Evolutionary conservation across 805 yeast genomes (phyloP), one percentile per base, ranked within the genome.

Genomic region (Crinitomyces ghanaensis): DNA sequence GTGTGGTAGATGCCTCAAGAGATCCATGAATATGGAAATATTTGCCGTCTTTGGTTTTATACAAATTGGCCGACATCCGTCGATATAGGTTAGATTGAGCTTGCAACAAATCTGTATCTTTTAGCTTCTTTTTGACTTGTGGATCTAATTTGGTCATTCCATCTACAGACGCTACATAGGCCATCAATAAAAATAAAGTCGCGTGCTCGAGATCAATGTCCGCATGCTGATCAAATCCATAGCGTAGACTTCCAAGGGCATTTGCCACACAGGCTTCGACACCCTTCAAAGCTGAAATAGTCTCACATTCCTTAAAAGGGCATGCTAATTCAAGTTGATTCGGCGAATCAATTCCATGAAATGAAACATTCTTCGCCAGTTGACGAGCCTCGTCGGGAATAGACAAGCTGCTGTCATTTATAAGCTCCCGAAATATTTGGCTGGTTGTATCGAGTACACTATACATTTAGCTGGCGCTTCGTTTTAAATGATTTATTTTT

Each of bases 31-130:
- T 49, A 31, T 55, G 62, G 22, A 17, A 33, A 16, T 33, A 33
- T 16, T 28, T 17, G 19, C 21, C 15, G 13, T 33, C 36, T 33
- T 56, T 57, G 6, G 61, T 57, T 21, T 43, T 40, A 39, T 57
- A 57, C 19, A 57, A 43, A 31, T 56, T 56, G 8, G 62, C 59
- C 30, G 54, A 43, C 54, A 54, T 46, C 30, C 57, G 41, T 14
- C 62, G 43, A 33, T 56, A 56, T 1, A 45, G 36, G 26, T 42
- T 37, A 8, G 55, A 45, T 34, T 50, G 56, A 3, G 53, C 54
- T 13, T 39, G 39, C 26, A 39, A 38, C 14, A 47, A 34, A 33
- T 52, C 57, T 7, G 53, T 49, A 18, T 43, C 45, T 30, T 40
- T 41, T 16, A 34, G 36, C 9, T 21, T 31, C 33, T 22, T 36